phyloP scores from a whole-genome alignment of 305 asterid genomes.

The Plantago lanceolata region DNA sequence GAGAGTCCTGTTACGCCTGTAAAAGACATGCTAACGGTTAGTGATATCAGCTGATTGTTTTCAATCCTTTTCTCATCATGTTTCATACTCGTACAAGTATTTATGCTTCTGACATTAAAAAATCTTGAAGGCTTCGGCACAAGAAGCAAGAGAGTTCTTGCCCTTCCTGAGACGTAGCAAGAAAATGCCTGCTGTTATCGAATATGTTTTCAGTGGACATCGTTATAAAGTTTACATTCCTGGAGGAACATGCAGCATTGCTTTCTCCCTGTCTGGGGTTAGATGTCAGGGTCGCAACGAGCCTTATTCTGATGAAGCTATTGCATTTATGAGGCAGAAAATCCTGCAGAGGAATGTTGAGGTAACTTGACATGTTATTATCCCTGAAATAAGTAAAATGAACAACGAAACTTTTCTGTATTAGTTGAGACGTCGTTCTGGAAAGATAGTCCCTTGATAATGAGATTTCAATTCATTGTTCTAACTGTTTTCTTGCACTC shows the following conservation, averaged over 20 bases:
- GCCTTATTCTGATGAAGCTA: constrained; percentile 90
- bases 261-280: constrained; percentile 92
- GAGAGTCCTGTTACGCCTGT: constrained; percentile 89
- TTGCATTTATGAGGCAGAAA: constrained; percentile 95
- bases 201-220: constrained; percentile 95
- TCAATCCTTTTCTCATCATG: background rate
- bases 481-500: constrained; percentile 25
- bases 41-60: constrained; percentile 29
- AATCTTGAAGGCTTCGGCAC: constrained; percentile 54
- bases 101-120: constrained; percentile 11
- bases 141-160: constrained; percentile 85
- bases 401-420: no score
- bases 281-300: constrained; percentile 97
- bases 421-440: no score
- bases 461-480: background rate
- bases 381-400: background rate
- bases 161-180: constrained; percentile 84
- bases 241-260: constrained; percentile 91
- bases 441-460: no score
- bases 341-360: constrained; percentile 99
- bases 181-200: constrained; percentile 91
- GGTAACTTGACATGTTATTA: constrained; percentile 36
- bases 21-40: constrained; percentile 75
- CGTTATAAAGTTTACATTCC: constrained; percentile 81
- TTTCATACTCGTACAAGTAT: background rate